Evolutionary conservation across 2,329 filamentous ascomycete species (phyloP).

Genomic region (Chaetomium sp.): DNA sequence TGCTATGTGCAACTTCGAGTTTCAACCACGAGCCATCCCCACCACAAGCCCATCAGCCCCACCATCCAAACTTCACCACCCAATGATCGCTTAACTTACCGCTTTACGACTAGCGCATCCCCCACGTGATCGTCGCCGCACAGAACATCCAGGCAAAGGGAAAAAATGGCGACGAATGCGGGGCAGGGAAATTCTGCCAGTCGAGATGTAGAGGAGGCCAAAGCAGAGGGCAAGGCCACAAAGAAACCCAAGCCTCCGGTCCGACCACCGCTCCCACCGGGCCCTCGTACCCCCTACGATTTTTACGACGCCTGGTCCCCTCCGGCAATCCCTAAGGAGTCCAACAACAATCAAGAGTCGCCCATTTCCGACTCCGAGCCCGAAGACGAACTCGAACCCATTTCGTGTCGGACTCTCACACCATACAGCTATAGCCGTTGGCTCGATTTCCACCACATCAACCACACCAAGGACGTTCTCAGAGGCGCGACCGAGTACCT

Average conservation of each 20-base stretch:
- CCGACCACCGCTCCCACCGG: slow-evolving; percentile 22
- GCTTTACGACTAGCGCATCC: slow-evolving; percentile 9
- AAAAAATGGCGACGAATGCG: slow-evolving; percentile 36
- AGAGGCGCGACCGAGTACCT: slow-evolving; percentile 16
- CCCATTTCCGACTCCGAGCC: not conserved
- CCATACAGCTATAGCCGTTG: slow-evolving; percentile 11
- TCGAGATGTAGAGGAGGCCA: slow-evolving; percentile 19
- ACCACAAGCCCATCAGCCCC: not conserved
- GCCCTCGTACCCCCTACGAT: slow-evolving; percentile 28
- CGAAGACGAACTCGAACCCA: slow-evolving; percentile 1
- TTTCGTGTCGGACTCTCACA: not conserved
- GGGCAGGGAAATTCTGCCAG: slow-evolving; percentile 34
- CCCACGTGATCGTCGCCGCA: slow-evolving; percentile 33
- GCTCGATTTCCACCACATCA: not conserved
- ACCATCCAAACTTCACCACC: not conserved
- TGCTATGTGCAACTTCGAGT: not conserved
- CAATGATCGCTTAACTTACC: slow-evolving; percentile 26
- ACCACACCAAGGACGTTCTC: slow-evolving; percentile 21
- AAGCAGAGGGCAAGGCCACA: slow-evolving; percentile 23
- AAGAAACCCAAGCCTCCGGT: slow-evolving; percentile 29
- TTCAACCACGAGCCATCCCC: not conserved
- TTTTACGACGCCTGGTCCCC: slow-evolving; percentile 28
- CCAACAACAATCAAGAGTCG: not conserved
- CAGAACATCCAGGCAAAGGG: slow-evolving; percentile 25
- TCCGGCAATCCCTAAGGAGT: slow-evolving; percentile 20